Percentiles rank a stretch among this genome's conserved stretches.
These are phyloP conservation scores for Leccinum laetum DNA, from an alignment of 1,284 basidiomycete species.

Conservation along the genomic window DNA sequence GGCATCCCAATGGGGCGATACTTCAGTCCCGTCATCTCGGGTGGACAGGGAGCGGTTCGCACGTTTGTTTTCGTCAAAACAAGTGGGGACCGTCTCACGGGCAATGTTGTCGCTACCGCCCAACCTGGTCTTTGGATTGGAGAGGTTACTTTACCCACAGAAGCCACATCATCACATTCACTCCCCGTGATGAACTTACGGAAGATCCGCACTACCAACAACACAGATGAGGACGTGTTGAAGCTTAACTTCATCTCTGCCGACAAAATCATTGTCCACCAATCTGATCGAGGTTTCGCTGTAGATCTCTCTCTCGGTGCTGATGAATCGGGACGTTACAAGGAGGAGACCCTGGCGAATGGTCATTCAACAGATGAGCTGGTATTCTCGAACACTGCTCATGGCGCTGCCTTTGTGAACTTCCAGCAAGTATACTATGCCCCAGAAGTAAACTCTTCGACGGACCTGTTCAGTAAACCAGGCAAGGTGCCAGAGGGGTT, in stretches of 20 bases:
- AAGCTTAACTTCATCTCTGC: conserved; percentile 53
- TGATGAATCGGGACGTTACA: conserved; percentile 49
- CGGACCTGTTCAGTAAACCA: conserved; percentile 66
- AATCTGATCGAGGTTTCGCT: conserved; percentile 49
- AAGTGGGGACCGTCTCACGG: conserved; percentile 57
- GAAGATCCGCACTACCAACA: conserved; percentile 47
- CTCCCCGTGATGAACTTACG: conserved; percentile 40
- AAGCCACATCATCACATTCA: conserved; percentile 19
- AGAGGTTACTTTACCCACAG: conserved; percentile 49
- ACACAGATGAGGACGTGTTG: conserved; percentile 34
- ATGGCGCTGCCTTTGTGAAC: conserved; percentile 60
- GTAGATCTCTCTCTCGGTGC: conserved; percentile 52
- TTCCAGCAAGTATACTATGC: conserved; percentile 63
- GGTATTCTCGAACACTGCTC: conserved; percentile 38
- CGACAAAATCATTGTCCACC: conserved; percentile 55
- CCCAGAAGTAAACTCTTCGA: conserved; percentile 38
- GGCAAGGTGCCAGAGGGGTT: conserved; percentile 61
- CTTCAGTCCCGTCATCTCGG: conserved; percentile 55
- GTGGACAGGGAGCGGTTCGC: conserved; percentile 37
- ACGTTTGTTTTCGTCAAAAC: conserved; percentile 65
- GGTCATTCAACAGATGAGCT: conserved; percentile 60
- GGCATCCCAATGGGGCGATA: conserved; percentile 67
- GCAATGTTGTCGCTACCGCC: conserved; percentile 63
- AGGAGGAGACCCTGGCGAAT: conserved; percentile 47
- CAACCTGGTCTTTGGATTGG: conserved; percentile 63